phyloP scores from a whole-genome alignment of 371 early-diverging fungal genomes.

The Chytridiales sp. region DNA sequence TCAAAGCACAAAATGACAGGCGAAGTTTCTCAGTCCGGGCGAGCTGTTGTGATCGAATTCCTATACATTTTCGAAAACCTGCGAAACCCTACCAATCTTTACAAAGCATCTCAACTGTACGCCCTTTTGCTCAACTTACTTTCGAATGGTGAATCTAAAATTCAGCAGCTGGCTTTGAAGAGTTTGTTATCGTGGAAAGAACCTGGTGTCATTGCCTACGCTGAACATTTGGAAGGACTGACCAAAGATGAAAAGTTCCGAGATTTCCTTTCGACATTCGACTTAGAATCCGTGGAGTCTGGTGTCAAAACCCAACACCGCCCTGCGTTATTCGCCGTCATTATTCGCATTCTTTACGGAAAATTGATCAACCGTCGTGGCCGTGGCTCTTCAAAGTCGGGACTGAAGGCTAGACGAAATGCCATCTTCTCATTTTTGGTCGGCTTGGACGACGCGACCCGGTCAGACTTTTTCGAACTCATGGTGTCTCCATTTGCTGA shows the following conservation, averaged over 20 bases:
- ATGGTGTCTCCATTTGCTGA: constrained; percentile 73
- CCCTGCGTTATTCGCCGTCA: constrained; percentile 48
- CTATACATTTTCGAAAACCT: constrained; percentile 75
- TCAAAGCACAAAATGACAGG: constrained; percentile 27
- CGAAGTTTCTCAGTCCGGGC: constrained; percentile 8
- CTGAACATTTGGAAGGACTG: constrained; percentile 71
- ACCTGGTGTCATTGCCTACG: constrained; percentile 65
- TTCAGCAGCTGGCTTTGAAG: constrained; percentile 79
- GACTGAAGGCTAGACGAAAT: constrained; percentile 66
- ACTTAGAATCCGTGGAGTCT: constrained; percentile 59
- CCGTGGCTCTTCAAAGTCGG: constrained; percentile 58
- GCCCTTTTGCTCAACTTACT: constrained; percentile 69
- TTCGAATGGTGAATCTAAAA: constrained; percentile 70
- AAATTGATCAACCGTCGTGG: constrained; percentile 75
- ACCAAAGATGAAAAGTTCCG: constrained; percentile 86
- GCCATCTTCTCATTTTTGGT: constrained; percentile 79
- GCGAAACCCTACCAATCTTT: constrained; percentile 58
- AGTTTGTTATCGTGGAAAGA: constrained; percentile 80
- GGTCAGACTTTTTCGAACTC: constrained; percentile 70
- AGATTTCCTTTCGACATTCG: constrained; percentile 77
- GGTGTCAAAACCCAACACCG: constrained; percentile 64
- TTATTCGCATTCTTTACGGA: constrained; percentile 87
- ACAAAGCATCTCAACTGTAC: constrained; percentile 56
- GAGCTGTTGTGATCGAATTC: constrained; percentile 57
- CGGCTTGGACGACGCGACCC: constrained; percentile 63